Evolutionary conservation across 805 yeast species (phyloP).

Genomic region (Saccharomycopsis selenospora): DNA sequence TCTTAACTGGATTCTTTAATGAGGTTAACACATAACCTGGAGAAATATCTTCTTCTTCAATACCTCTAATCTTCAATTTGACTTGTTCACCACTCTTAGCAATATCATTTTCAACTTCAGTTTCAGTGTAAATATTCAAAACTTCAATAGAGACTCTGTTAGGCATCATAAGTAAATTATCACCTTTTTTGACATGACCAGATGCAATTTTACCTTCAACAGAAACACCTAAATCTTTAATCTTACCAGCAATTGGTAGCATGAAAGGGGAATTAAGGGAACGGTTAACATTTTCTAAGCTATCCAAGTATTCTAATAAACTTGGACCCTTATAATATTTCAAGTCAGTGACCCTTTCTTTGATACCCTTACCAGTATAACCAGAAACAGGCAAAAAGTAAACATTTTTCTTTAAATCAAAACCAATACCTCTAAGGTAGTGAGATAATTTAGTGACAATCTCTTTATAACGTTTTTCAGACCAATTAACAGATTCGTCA

Average conservation of each 20-base stretch:
- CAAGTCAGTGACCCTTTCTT: conserved; percentile 65
- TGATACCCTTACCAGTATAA: conserved; percentile 93
- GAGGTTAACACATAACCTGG: conserved; percentile 90
- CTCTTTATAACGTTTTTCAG: conserved; percentile 91
- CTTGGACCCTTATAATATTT: conserved; percentile 97
- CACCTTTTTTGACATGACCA: conserved; percentile 82
- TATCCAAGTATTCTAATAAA: conserved; percentile 80
- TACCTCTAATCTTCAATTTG: conserved; percentile 84
- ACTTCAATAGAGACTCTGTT: conserved; percentile 80
- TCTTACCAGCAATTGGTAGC: conserved; percentile 91
- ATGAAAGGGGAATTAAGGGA: conserved; percentile 91
- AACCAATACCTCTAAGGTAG: conserved; percentile 86
- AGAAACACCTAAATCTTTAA: conserved; percentile 95
- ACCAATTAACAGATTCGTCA: conserved; percentile 95
- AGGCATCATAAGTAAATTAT: conserved; percentile 82
- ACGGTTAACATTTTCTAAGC: conserved; percentile 74
- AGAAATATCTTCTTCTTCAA: conserved; percentile 93
- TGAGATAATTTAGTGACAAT: conserved; percentile 75
- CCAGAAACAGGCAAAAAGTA: conserved; percentile 97
- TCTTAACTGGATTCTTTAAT: conserved; percentile 78
- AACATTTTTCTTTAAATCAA: conserved; percentile 75
- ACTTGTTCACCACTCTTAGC: conserved; percentile 98
- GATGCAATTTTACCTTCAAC: conserved; percentile 98
- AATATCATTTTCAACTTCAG: conserved; percentile 85
- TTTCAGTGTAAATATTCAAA: conserved; percentile 81